Base-by-base conservation (phyloP, 169 alveolate species). In the Plasmodium reichenowi region DNA sequence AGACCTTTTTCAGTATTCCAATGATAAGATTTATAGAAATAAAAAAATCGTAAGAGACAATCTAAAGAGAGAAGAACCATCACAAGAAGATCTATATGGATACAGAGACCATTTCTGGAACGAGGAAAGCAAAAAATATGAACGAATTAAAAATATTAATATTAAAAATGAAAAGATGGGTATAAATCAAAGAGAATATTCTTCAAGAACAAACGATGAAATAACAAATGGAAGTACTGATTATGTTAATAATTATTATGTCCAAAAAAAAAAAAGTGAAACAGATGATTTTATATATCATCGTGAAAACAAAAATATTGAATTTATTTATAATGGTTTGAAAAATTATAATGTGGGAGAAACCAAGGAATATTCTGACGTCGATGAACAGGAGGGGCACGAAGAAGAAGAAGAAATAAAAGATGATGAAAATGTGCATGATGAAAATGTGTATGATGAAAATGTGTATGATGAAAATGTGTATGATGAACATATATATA, bases 191-290 rank as follows among this genome's bases (percentile, higher is more conserved):
- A 32, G 45, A 32, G 45, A 32, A 32, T 32, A 32, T 32, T 24
- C 43, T 68, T 83, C 91, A 20, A 62, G 72, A 43, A 59, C 32
- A 52, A 76, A 76, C 8, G 91, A 56, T 38, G 72, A 83, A 26
- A 45, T 45, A 68, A 68, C 72, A 7, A 83, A 67, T 83, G 91
- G 24, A 12, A 83, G 91, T 48, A 83, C 72, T n/a, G 91, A 83
- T 38, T 54, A 54, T 68, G 24, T 83, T 17, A 70, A 56, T 10
- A 83, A 83, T 24, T 22, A 83, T 32, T 70, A 67, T 52, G 26
- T 47, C 9, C 67, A 83, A 48, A 67, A 83, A 20, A 70, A 70
- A 45, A 83, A 29, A 38, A 48, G 26, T n/a, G 80, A 83, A 22
- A n/a, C 48, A 20, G 45, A 26, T 32, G 62, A 47, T 47, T 48